phyloP scores from a whole-genome alignment of 768 basidiomycete genomes.

The Pulveroboletus sp. region DNA sequence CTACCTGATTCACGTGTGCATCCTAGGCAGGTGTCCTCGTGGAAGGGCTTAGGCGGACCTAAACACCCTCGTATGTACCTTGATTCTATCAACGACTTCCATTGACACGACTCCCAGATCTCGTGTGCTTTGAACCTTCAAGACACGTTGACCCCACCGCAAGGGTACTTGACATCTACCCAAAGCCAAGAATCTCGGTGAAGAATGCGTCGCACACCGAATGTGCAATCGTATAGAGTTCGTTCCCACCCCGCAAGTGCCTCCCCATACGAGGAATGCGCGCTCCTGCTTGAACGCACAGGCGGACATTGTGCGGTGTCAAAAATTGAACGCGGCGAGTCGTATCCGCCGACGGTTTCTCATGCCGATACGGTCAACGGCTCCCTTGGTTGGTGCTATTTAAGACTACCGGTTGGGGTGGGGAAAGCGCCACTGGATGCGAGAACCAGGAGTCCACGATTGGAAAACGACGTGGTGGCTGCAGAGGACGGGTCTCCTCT shows the following conservation, averaged over 20 bases:
- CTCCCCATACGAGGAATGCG: slow-evolving; percentile 12
- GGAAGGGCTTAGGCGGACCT: too few relatives aligned
- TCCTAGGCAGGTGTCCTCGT: too few relatives aligned
- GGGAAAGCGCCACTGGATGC: too few relatives aligned
- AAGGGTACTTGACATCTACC: background rate
- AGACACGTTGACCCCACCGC: slow-evolving; percentile 15
- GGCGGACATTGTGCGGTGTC: slow-evolving; percentile 33
- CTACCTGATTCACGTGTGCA: too few relatives aligned
- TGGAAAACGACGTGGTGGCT: background rate
- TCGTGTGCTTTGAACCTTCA: slow-evolving; percentile 12
- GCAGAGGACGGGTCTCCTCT: background rate
- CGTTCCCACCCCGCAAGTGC: slow-evolving; percentile 21
- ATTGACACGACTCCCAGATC: slow-evolving; percentile 7
- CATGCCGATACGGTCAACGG: too few relatives aligned
- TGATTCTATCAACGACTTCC: background rate
- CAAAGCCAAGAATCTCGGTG: background rate
- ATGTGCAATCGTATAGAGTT: too few relatives aligned
- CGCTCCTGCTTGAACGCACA: slow-evolving; percentile 27
- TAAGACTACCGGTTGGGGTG: slow-evolving; percentile 18
- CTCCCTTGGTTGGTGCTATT: too few relatives aligned
- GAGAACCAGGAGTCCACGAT: background rate
- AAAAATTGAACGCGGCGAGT: slow-evolving; percentile 14
- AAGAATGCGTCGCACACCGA: too few relatives aligned
- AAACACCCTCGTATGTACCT: background rate
- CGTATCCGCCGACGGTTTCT: slow-evolving; percentile 23